Conservation (phyloP, 192 early-diverging fungal species). For the Cladochytrium replicatum region DNA sequence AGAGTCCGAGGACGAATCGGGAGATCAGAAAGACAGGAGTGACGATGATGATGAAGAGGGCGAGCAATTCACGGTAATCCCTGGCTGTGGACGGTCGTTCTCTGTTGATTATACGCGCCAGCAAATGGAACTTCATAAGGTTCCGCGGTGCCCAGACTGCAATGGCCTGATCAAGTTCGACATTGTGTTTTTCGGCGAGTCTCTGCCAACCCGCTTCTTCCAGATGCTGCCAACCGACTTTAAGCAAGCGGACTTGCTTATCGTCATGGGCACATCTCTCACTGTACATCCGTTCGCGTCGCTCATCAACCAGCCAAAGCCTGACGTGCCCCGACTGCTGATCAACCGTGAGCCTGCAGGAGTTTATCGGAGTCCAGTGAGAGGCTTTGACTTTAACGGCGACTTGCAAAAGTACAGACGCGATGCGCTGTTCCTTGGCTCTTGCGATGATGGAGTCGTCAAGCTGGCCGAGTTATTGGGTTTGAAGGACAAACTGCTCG, state of each 20-base stretch:
- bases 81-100: constrained; percentile 17
- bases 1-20: constrained; percentile 4
- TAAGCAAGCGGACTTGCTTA: constrained; percentile 65
- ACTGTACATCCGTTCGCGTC: constrained; percentile 84
- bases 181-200: constrained; percentile 95
- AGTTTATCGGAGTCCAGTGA: constrained; percentile 10
- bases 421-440: constrained; percentile 71
- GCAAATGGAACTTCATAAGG: constrained; percentile 40
- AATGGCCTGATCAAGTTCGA: constrained; percentile 72
- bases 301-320: constrained; percentile 55
- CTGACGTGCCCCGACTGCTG: constrained; percentile 68
- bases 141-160: constrained; percentile 65
- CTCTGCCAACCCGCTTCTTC: constrained; percentile 69
- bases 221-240: constrained; percentile 56
- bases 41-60: constrained; percentile 9
- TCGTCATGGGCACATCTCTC: constrained; percentile 90
- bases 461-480: constrained; percentile 62
- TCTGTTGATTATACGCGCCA: constrained; percentile 35
- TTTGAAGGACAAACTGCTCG: constrained; percentile 44
- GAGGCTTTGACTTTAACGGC: constrained; percentile 78
- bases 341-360: constrained; percentile 84
- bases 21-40: not conserved
- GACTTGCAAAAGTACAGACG: constrained; percentile 47
- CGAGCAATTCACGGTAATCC: constrained; percentile 8
- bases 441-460: constrained; percentile 70